Base-by-base conservation (phyloP, 2,329 filamentous ascomycete genomes). In the Colletotrichum nymphaeae region DNA sequence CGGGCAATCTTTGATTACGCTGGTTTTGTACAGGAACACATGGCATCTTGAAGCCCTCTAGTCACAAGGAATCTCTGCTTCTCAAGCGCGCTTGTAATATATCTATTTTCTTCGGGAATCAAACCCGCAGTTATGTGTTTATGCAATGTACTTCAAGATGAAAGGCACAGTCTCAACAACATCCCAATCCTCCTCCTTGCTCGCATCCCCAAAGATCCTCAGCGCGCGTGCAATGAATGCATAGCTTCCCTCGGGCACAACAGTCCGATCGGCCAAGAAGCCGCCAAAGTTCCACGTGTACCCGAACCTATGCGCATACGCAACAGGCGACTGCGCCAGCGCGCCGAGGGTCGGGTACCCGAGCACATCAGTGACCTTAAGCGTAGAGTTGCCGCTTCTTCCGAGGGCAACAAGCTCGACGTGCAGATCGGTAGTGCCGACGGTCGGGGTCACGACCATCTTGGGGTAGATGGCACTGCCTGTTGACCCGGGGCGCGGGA, bases 171-270 rank as follows among this genome's bases (percentile, higher is more conserved):
- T 75, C 46, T 75, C 73, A 4, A 74, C 59, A 5, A 69, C 55
- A 14, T 79, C 75, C 69, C 76, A 81, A 58, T 80, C 79, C 24
- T 75, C 69, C n/a, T 70, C 59, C 19, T 77, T 74, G 0, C 72
- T 32, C 11, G 63, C 59, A 26, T 81, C 76, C 2, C 79, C 79
- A 68, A 79, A 79, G 7, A 79, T 66, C 62, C 68, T 78, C 42
- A 80, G 49, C 2, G 73, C 78, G 22, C 75, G 74, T 24, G 75
- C 75, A 26, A 77, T 71, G 42, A 81, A 72, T 56, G 46, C 63
- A 53, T 81, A 81, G 1, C 30, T 37, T 1, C 79, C 79, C 64
- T 76, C 76, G 1, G 77, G 76, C 6, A 78, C 75, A 14, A 76
- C 62, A 0, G 65, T 75, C 0, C 78, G 74, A 49, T 80, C 78